phyloP scores from a whole-genome alignment of 352 stramenopile genomes.

The Phytophthora parvispora region DNA sequence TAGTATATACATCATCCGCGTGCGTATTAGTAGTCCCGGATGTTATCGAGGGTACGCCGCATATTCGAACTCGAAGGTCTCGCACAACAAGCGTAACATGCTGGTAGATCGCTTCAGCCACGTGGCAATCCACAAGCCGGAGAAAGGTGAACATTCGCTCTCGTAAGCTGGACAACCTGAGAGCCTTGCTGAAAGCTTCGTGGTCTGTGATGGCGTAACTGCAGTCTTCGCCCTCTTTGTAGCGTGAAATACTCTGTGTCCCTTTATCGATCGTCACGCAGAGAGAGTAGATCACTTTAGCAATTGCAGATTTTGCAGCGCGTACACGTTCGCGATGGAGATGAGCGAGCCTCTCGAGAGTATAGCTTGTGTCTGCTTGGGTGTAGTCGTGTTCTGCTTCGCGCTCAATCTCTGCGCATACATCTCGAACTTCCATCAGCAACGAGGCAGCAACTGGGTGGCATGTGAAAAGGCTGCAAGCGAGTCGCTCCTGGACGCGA shows the following conservation, averaged over 20 bases:
- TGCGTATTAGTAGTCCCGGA: not conserved
- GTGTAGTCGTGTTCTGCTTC: constrained; percentile 23
- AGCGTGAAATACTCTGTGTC: constrained; percentile 21
- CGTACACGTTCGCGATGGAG: constrained; percentile 27
- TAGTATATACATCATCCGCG: not conserved
- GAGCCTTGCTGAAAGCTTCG: constrained; percentile 29
- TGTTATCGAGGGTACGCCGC: constrained; percentile 15
- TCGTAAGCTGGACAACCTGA: constrained; percentile 41
- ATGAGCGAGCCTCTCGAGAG: constrained; percentile 13
- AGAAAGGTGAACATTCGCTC: constrained; percentile 72
- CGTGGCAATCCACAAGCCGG: constrained; percentile 51
- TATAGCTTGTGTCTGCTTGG: constrained; percentile 20
- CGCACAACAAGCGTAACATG: constrained; percentile 45
- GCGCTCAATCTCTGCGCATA: constrained; percentile 27
- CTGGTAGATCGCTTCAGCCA: constrained; percentile 53
- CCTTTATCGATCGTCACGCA: constrained; percentile 26
- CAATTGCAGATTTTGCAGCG: constrained; percentile 19
- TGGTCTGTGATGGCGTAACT: constrained; percentile 26
- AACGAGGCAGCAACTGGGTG: constrained; percentile 45
- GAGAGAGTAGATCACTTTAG: constrained; percentile 26
- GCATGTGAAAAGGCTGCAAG: constrained; percentile 63
- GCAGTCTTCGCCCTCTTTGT: constrained; percentile 9
- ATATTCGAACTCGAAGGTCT: constrained; percentile 46
- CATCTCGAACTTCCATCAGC: constrained; percentile 39
- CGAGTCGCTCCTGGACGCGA: constrained; percentile 46